Evolutionary conservation across 495 filamentous ascomycete species (phyloP).

Genomic region (Daldinia decipiens): DNA sequence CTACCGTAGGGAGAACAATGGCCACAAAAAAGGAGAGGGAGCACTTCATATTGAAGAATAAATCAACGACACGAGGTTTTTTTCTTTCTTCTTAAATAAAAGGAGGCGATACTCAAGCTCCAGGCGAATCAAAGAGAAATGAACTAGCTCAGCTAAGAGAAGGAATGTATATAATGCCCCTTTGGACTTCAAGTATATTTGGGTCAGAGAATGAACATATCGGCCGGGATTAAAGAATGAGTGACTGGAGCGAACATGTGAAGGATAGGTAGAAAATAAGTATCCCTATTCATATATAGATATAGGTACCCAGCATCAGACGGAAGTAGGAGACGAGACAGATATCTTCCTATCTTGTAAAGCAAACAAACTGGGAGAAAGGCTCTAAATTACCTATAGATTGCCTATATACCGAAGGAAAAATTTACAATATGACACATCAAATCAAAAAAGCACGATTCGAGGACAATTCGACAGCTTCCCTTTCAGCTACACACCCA

Average conservation of each 20-base stretch:
- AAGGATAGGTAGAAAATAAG: neutral
- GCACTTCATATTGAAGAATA: slow-evolving; percentile 42
- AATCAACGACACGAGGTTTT: neutral
- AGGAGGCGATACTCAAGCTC: neutral
- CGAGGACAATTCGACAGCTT: slow-evolving; percentile 12
- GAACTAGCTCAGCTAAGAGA: slow-evolving; percentile 19
- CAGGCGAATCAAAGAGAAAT: neutral
- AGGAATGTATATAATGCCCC: slow-evolving; percentile 11
- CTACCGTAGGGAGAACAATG: slow-evolving; percentile 42
- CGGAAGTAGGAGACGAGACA: neutral
- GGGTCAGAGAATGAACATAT: slow-evolving; percentile 9
- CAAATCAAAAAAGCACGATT: slow-evolving; percentile 10
- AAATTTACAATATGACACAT: neutral
- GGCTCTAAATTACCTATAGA: neutral
- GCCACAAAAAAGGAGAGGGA: slow-evolving; percentile 37
- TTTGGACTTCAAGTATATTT: neutral
- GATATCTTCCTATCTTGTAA: neutral
- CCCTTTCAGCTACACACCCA: neutral
- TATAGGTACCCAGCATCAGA: neutral
- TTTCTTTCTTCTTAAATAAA: neutral
- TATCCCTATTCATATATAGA: neutral
- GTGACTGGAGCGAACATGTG: slow-evolving; percentile 12
- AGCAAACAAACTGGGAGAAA: neutral
- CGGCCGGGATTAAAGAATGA: slow-evolving; percentile 7
- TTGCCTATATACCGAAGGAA: neutral